Conservation (phyloP, 2,329 filamentous ascomycete genomes). For the Pestalotiopsis sp. region DNA sequence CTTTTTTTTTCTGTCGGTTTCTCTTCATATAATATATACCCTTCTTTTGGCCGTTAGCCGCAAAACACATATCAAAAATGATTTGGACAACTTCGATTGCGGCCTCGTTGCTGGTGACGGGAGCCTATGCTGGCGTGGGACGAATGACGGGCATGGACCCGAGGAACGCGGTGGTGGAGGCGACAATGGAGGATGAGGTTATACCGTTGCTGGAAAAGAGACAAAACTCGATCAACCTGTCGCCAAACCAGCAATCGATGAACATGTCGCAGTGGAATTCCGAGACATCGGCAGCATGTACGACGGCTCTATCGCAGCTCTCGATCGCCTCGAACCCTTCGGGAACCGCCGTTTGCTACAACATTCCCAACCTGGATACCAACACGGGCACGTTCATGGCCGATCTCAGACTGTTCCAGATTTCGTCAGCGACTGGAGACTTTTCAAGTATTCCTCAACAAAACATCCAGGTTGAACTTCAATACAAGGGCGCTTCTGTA, state of each 20-base stretch:
- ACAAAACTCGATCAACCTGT: slow-evolving; percentile 17
- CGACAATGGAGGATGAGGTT: slow-evolving; percentile 8
- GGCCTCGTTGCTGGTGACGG: slow-evolving; percentile 38
- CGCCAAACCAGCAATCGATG: slow-evolving; percentile 42
- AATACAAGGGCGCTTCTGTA: slow-evolving; percentile 58
- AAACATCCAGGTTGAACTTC: slow-evolving; percentile 58
- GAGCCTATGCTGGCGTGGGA: slow-evolving; percentile 36
- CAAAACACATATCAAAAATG: slow-evolving; percentile 32
- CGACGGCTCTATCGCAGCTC: slow-evolving; percentile 55
- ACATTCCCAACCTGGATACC: slow-evolving; percentile 72
- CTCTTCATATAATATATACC: slow-evolving; percentile 10
- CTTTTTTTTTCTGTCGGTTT: not conserved
- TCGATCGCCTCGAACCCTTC: slow-evolving; percentile 70
- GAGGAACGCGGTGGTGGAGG: slow-evolving; percentile 7
- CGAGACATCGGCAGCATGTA: slow-evolving; percentile 62
- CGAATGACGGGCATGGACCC: slow-evolving; percentile 14
- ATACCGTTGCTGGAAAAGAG: slow-evolving; percentile 15
- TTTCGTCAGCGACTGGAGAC: slow-evolving; percentile 59
- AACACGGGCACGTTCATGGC: slow-evolving; percentile 73
- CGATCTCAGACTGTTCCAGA: slow-evolving; percentile 74
- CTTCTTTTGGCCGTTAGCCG: not conserved
- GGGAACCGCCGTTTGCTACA: slow-evolving; percentile 82
- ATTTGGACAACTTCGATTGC: slow-evolving; percentile 37
- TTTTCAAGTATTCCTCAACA: slow-evolving; percentile 55
- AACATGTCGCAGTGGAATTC: slow-evolving; percentile 61